Evolutionary conservation across 2,329 filamentous ascomycete species (phyloP), one percentile per base, ranked within the genome.

Genomic region (Penicillium psychrosexuale): DNA sequence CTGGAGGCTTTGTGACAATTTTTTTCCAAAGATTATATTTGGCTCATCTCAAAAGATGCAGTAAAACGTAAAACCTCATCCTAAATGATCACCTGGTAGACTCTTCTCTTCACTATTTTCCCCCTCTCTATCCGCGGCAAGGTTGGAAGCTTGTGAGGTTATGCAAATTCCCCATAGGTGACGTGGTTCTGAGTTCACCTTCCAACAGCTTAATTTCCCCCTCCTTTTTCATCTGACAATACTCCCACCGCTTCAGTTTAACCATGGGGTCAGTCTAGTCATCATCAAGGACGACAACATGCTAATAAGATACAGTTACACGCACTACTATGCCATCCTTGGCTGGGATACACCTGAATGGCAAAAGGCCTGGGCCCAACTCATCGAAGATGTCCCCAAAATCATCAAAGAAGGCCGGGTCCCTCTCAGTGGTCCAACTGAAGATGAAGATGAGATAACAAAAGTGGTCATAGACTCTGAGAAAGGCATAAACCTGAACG

Each of bases 261-360:
- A 22, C 5, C 11, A 40, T 53, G 42, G 45, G 44, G 42, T 47
- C 8, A 15, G 50, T 31, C 9, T 5, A 27, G 3, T 6, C 1
- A 27, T 24, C 4, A n/a, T 15, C n/a, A 31, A 31, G 6, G 19
- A 22, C 3, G 19, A 22, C 19, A 37, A 7, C 22, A n/a, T 22
- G 22, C 37, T 42, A 34, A 49, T 13, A 31, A 3, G 5, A 30
- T 1, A 33, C n/a, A 63, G 59, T 2, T 60, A 65, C 53, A 61
- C 58, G 0, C 61, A 65, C 36, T 59, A 61, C 51, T 65, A 55
- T 37, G 6, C 28, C 17, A 12, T 65, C n/a, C 13, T 17, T 8
- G 46, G 57, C 48, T 51, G 47, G 42, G 33, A 56, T 8, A 54
- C 50, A 8, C 42, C 34, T 5, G 55, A 61, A 33, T 65, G 61